A percentile compares a stretch with the other conserved stretches of the same genome.
These are phyloP conservation scores for Borealophlyctis nickersoniae DNA, from an alignment of 192 early-diverging fungal species.

Conservation along the genomic window DNA sequence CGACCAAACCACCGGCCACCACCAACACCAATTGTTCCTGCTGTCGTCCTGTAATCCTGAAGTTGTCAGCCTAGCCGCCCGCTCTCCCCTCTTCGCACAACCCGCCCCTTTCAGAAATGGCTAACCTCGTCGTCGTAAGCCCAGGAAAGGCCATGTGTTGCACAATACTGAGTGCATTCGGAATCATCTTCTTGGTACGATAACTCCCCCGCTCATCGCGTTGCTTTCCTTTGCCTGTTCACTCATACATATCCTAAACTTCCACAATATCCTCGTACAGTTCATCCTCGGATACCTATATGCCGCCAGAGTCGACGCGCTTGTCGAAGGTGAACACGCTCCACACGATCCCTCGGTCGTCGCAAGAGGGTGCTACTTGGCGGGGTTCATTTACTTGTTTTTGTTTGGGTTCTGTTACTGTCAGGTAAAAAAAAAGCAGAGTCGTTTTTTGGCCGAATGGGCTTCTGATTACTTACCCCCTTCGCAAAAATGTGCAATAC, in stretches of 20 bases:
- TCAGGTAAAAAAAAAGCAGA: too few relatives aligned
- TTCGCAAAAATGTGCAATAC: too few relatives aligned
- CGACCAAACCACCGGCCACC: too few relatives aligned
- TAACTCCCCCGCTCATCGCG: background rate
- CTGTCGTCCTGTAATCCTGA: too few relatives aligned
- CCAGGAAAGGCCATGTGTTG: background rate
- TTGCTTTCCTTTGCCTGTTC: background rate
- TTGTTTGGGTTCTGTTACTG: constrained; percentile 28
- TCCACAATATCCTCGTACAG: constrained; percentile 1
- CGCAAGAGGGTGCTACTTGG: constrained; percentile 25
- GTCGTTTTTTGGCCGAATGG: too few relatives aligned
- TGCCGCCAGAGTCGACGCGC: constrained; percentile 14
- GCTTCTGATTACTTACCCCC: too few relatives aligned
- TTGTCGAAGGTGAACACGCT: constrained; percentile 11
- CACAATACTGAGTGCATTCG: constrained; percentile 20
- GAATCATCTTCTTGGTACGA: constrained; percentile 22
- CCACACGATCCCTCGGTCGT: constrained; percentile 20
- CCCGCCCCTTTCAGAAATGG: background rate
- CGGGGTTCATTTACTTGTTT: constrained; percentile 31
- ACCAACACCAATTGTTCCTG: too few relatives aligned
- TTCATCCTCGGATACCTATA: constrained; percentile 25
- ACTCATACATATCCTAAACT: background rate
- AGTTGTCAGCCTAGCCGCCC: background rate
- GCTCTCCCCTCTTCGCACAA: background rate
- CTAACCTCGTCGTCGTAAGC: background rate